phyloP scores from a whole-genome alignment of 1,284 basidiomycete species.

The Volvariella volvacea region DNA sequence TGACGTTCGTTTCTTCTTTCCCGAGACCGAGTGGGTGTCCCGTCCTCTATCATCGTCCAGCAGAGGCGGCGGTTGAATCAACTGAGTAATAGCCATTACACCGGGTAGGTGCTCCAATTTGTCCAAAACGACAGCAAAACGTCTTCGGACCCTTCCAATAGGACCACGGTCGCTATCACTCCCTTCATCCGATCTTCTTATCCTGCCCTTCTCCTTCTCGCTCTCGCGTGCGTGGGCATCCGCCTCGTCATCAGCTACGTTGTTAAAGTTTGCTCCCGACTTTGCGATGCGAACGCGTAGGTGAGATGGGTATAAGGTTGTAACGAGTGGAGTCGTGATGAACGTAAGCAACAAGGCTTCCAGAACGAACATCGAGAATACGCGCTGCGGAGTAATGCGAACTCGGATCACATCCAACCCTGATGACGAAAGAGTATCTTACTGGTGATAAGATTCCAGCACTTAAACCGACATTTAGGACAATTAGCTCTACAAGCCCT shows the following conservation, averaged over 20 bases:
- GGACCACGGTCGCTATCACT: neutral
- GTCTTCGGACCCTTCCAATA: conserved; percentile 33
- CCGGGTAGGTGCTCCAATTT: conserved; percentile 82
- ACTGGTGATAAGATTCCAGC: conserved; percentile 76
- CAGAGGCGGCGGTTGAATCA: conserved; percentile 39
- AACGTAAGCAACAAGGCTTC: conserved; percentile 84
- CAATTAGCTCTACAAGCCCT: conserved; percentile 90
- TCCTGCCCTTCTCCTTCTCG: neutral
- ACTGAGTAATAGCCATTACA: conserved; percentile 65
- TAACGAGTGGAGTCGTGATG: conserved; percentile 84
- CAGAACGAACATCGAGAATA: conserved; percentile 89
- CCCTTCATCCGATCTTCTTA: neutral
- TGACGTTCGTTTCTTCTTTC: conserved; percentile 7
- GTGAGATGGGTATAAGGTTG: conserved; percentile 69
- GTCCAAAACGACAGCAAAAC: conserved; percentile 85
- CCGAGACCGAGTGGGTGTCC: conserved; percentile 2
- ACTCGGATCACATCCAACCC: neutral
- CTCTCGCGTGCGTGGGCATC: conserved; percentile 10
- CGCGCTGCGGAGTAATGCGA: conserved; percentile 25
- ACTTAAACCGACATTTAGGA: conserved; percentile 87
- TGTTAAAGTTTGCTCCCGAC: conserved; percentile 39
- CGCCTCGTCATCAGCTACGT: conserved; percentile 31
- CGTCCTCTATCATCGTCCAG: conserved; percentile 2
- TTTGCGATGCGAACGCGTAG: conserved; percentile 42
- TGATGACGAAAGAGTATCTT: conserved; percentile 10